Evolutionary conservation across 805 yeast genomes (phyloP).

Genomic region (Komagataella populi): DNA sequence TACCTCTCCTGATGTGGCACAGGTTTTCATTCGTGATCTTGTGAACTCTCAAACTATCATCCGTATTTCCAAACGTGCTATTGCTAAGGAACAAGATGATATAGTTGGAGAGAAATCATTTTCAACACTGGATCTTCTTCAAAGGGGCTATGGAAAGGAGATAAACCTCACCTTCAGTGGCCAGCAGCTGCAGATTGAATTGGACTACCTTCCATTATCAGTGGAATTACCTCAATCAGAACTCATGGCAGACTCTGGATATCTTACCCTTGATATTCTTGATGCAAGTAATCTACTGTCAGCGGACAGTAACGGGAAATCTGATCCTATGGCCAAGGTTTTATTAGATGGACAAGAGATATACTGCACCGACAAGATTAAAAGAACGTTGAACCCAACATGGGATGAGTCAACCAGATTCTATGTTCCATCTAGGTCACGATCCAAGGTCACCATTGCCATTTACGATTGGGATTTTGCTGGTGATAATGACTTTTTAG

Average conservation of each 20-base stretch:
- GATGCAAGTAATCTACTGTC: slow-evolving; percentile 40
- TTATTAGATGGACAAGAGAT: slow-evolving; percentile 38
- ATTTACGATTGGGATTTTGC: slow-evolving; percentile 73
- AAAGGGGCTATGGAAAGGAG: slow-evolving; percentile 32
- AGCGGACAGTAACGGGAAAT: slow-evolving; percentile 62
- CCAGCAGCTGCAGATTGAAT: slow-evolving; percentile 26
- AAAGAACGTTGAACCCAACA: slow-evolving; percentile 56
- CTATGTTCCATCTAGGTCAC: slow-evolving; percentile 50
- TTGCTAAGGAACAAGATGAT: slow-evolving; percentile 32
- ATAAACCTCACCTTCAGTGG: slow-evolving; percentile 27
- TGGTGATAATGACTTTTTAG: slow-evolving; percentile 52
- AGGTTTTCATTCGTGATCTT: slow-evolving; percentile 58
- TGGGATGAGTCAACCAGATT: slow-evolving; percentile 61
- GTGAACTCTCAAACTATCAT: slow-evolving; percentile 42
- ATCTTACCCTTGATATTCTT: slow-evolving; percentile 38
- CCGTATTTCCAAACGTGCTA: slow-evolving; percentile 40
- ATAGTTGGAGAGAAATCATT: slow-evolving; percentile 35
- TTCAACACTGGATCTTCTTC: slow-evolving; percentile 40
- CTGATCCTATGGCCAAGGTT: slow-evolving; percentile 57
- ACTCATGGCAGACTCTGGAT: slow-evolving; percentile 57
- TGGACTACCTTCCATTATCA: slow-evolving; percentile 50
- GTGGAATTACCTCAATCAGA: slow-evolving; percentile 42
- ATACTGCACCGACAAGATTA: slow-evolving; percentile 45
- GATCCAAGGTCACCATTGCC: slow-evolving; percentile 31
- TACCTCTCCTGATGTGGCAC: slow-evolving; percentile 31